phyloP scores from a whole-genome alignment of 2,329 filamentous ascomycete genomes.

The Hymenoscyphus fraxineus region DNA sequence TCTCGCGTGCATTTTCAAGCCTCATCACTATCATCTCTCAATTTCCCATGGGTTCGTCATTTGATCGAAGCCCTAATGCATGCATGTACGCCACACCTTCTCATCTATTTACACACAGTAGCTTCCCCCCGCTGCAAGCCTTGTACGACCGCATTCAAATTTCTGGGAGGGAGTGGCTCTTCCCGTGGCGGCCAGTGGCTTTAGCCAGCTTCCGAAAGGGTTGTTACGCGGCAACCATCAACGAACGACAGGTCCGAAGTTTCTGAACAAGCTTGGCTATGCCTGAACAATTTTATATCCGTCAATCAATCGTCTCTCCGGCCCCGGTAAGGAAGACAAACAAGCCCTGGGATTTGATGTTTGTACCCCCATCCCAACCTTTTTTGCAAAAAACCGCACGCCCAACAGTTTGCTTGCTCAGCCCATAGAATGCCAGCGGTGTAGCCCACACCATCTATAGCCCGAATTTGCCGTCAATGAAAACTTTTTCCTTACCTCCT shows the following conservation, averaged over 20 bases:
- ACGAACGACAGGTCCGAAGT: background rate
- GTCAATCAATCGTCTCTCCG: conserved; percentile 16
- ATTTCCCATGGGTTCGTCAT: background rate
- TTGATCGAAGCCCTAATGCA: conserved; percentile 1
- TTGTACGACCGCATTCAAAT: conserved; percentile 1
- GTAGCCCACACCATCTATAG: conserved; percentile 10
- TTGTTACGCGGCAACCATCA: background rate
- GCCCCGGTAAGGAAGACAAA: conserved; percentile 8
- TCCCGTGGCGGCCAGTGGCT: conserved; percentile 1
- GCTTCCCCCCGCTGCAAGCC: background rate
- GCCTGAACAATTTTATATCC: conserved; percentile 1
- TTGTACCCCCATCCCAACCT: background rate
- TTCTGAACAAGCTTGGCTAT: background rate
- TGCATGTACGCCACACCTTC: background rate
- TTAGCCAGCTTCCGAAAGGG: background rate
- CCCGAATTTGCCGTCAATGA: conserved; percentile 12
- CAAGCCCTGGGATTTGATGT: conserved; percentile 16
- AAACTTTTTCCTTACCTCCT: conserved; percentile 1
- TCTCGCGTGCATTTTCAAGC: background rate
- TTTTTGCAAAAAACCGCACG: background rate
- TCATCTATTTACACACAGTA: background rate
- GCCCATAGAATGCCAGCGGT: conserved; percentile 13
- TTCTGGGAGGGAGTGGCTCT: background rate
- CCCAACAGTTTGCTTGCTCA: background rate
- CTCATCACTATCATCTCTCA: background rate